Base-by-base conservation (phyloP, 257 asterid genomes). In the Solanum chilense region DNA sequence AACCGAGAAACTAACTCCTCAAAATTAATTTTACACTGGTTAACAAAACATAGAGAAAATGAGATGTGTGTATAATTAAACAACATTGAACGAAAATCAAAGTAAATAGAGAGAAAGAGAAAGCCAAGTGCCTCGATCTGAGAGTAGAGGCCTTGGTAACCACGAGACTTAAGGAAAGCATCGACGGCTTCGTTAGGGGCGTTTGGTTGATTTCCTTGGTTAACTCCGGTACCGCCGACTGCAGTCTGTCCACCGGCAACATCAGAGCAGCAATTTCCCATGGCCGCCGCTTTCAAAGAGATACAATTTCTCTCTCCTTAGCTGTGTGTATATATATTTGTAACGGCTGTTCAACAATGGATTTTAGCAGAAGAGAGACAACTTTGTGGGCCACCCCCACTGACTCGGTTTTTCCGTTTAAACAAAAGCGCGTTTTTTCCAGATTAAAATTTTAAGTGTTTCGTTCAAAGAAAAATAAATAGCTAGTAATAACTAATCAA, bases 261-360 rank as follows among this genome's bases (percentile, higher is more conserved):
- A 93, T 96, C 98, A 92, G 99, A 95, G 89, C 92, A 97, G 93
- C 99, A 97, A 90, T 92, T 97, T 60, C 99, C 99, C 99, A 97
- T 97, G 89, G 91, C 89, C 92, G 85, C 86, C 77, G 85, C 20
- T 81, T 31, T 52, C 70, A 80, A 47, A 80, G 14, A 44, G 49
- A 44, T 78, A 27, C 66, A 27, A 78, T 16, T 29, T 81, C 85
- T 81, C 85, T 81, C 47, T 81, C 85, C 45, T 81, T 41, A 0
- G 35, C 29, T 47, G 42, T 3, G 42, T 3, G 56, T 27, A 12
- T 47, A 49, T 47, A 45, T 80, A 80, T 80, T 9, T 49, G 14
- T 29, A 81, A 81, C 70, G 85, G 41, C 20, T 5, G 85, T 49
- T 81, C 45, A 49, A 47, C 4, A 18, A 10, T 47, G 45, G 85